Conservation (phyloP, 176 grass and related monocot genomes). For the Triticum turgidum region DNA sequence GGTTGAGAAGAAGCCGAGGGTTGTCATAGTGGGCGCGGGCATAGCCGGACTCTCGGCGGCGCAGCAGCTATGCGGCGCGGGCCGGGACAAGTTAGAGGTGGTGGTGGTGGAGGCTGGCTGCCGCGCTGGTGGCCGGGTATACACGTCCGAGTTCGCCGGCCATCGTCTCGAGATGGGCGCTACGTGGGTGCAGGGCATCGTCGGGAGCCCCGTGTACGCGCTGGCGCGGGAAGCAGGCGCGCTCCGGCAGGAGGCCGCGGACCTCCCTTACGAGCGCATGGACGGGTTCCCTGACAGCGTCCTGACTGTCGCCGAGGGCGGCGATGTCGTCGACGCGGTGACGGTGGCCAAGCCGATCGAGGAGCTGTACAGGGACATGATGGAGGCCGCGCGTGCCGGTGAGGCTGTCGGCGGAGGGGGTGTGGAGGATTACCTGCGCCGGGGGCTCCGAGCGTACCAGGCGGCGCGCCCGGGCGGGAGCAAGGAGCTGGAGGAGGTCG, state of each 20-base stretch:
- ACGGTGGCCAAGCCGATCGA: constrained; percentile 44
- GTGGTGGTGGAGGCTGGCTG: constrained; percentile 51
- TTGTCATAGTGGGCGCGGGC: constrained; percentile 75
- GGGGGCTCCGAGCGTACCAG: constrained; percentile 56
- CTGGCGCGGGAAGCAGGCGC: constrained; percentile 53
- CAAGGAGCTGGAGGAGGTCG: constrained; percentile 44
- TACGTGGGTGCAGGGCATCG: constrained; percentile 87
- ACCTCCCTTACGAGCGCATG: constrained; percentile 74
- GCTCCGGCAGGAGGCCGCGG: background rate
- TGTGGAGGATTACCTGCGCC: constrained; percentile 59
- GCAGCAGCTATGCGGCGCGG: constrained; percentile 42
- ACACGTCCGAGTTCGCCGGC: constrained; percentile 64
- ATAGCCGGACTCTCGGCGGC: constrained; percentile 82
- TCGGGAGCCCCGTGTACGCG: constrained; percentile 72
- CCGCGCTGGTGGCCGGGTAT: constrained; percentile 69
- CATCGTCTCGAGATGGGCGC: constrained; percentile 83
- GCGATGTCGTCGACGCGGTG: constrained; percentile 48
- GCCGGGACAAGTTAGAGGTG: constrained; percentile 62
- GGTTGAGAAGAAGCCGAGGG: constrained; percentile 57
- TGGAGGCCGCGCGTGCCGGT: constrained; percentile 63
- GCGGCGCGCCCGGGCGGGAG: background rate
- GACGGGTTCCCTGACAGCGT: constrained; percentile 68
- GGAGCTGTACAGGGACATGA: constrained; percentile 62
- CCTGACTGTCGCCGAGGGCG: constrained; percentile 68
- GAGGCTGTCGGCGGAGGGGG: constrained; percentile 13